phyloP scores from a whole-genome alignment of 768 basidiomycete species.

The Podaxis sp. region DNA sequence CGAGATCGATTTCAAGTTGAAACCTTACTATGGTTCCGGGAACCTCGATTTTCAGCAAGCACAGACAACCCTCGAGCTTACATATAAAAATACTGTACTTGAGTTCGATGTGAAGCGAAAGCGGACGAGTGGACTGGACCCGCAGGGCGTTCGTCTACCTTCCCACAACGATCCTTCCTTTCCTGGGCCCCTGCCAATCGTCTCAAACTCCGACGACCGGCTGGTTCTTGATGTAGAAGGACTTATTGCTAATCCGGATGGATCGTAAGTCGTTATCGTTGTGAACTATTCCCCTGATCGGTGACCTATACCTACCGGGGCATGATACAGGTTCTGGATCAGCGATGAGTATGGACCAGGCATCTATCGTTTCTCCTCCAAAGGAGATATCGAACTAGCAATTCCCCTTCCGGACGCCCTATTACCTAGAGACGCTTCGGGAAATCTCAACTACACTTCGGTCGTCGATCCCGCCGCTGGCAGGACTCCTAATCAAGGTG shows the following conservation, averaged over 20 bases:
- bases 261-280: conserved; percentile 36
- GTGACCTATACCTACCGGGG: background rate
- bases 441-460: conserved; percentile 50
- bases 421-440: conserved; percentile 39
- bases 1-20: conserved; percentile 50
- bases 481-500: conserved; percentile 51
- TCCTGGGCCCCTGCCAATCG: conserved; percentile 45
- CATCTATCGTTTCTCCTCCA: conserved; percentile 48
- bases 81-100: conserved; percentile 45
- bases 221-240: conserved; percentile 58
- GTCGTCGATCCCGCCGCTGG: conserved; percentile 45
- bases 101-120: conserved; percentile 41
- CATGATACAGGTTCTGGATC: conserved; percentile 45
- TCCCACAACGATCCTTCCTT: conserved; percentile 22
- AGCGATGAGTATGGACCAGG: conserved; percentile 71
- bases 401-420: conserved; percentile 58
- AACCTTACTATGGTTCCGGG: conserved; percentile 45
- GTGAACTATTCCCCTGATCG: background rate
- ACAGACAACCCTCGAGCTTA: conserved; percentile 45
- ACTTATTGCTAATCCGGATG: conserved; percentile 51
- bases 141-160: conserved; percentile 39
- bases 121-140: conserved; percentile 55
- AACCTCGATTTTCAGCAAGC: conserved; percentile 46
- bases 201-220: conserved; percentile 35
- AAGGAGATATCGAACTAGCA: conserved; percentile 46